Base-by-base conservation (phyloP, 169 alveolate species). In the Eimeria zaria region DNA sequence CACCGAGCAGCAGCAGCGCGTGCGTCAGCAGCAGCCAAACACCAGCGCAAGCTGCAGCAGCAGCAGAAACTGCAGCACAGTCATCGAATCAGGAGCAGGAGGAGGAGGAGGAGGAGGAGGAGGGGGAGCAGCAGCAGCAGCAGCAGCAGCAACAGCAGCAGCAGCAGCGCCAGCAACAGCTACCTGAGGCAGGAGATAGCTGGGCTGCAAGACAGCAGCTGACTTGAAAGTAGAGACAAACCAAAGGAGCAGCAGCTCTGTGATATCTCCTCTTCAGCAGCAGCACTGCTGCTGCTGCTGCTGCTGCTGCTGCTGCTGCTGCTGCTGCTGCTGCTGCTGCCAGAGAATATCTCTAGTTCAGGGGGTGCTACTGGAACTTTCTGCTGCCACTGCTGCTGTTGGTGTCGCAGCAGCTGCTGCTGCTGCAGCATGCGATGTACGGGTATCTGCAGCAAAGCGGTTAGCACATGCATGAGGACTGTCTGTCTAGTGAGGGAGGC, bases 121-220 rank as follows among this genome's bases (percentile, higher is more conserved):
- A n/a, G n/a, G n/a, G n/a, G n/a, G n/a, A n/a, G n/a, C 89, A 80
- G 89, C 89, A 48, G 51, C 69, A 20, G 73, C 71, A 51, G 48
- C 51, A 80, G 69, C 64, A 80, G 48, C 9, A 24, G 39, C 64
- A 48, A 71, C 69, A 51, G 64, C 64, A 80, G 48, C 20, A 16
- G 89, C 89, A 80, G 89, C 89, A 18, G 8, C 69, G 48, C n/a
- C 71, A 18, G 71, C 89, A 80, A 48, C 71, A 80, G 46, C 33
- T 80, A 80, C 89, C 69, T n/a, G 89, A 80, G 89, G 44, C 89
- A 80, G 41, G 89, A 80, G 69, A 51, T n/a, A n/a, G 53, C 39
- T 20, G 89, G 89, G 64, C 71, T 36, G 51, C 69, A 30, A n/a
- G 89, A 55, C 73, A 80, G 48, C 89, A 80, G 89, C 89, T 80